phyloP scores from a whole-genome alignment of 768 basidiomycete genomes.

The Austroboletus eburneus region DNA sequence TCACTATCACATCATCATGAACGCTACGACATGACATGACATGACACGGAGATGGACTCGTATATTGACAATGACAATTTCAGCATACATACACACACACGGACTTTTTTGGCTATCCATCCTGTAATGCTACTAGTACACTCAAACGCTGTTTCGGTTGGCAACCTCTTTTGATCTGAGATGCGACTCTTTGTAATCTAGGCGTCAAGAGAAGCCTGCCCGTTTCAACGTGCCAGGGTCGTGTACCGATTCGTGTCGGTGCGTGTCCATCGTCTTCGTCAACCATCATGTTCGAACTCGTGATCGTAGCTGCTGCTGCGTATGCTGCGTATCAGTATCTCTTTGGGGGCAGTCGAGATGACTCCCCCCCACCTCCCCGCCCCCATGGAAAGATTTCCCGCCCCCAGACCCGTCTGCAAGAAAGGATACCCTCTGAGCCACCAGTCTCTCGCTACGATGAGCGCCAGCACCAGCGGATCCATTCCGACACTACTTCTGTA shows the following conservation, averaged over 20 bases:
- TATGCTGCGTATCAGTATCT: conserved; percentile 10
- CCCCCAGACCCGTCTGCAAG: background rate
- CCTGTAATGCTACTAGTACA: too few relatives aligned
- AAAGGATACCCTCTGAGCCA: background rate
- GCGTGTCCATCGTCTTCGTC: background rate
- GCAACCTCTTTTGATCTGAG: too few relatives aligned
- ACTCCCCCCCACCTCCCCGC: background rate
- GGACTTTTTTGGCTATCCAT: too few relatives aligned
- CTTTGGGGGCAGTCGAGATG: conserved; percentile 7
- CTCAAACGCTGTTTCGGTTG: too few relatives aligned
- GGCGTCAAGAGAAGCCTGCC: background rate
- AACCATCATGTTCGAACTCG: conserved; percentile 11
- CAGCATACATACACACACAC: background rate
- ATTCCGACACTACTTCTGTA: background rate
- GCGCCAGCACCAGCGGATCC: background rate
- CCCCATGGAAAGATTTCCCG: background rate
- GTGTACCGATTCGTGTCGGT: background rate
- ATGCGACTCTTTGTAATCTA: too few relatives aligned
- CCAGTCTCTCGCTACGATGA: conserved; percentile 1
- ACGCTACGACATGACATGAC: background rate
- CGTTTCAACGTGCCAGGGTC: background rate
- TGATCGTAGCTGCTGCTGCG: conserved; percentile 7
- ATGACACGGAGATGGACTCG: conserved; percentile 18
- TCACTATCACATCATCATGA: conserved; percentile 37
- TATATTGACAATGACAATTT: too few relatives aligned